Evolutionary conservation across 306 rosid genomes (phyloP).

Genomic region (Trifolium dubium): DNA sequence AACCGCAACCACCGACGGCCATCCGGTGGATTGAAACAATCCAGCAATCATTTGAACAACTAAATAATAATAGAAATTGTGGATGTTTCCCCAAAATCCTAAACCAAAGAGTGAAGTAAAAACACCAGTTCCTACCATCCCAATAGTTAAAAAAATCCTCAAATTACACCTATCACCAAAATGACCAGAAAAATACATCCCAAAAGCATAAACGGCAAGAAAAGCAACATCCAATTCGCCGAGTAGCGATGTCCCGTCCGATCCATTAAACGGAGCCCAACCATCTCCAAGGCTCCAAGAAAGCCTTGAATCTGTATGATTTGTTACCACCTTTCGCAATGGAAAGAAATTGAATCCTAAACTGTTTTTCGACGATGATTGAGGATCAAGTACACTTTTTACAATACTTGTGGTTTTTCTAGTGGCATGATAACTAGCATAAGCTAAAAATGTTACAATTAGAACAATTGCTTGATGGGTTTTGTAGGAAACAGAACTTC

Average conservation of each 20-base stretch:
- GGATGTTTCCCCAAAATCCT: constrained; percentile 87
- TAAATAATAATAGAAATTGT: constrained; percentile 72
- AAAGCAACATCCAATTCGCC: constrained; percentile 95
- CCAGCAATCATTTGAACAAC: constrained; percentile 85
- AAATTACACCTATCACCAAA: constrained; percentile 80
- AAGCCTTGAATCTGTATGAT: constrained; percentile 31
- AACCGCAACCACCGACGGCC: constrained; percentile 98
- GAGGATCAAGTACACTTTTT: constrained; percentile 92
- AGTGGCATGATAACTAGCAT: constrained; percentile 90
- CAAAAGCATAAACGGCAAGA: constrained; percentile 82
- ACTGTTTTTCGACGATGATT: constrained; percentile 45
- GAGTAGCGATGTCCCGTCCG: constrained; percentile 83
- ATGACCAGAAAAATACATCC: constrained; percentile 98
- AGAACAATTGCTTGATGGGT: constrained; percentile 84
- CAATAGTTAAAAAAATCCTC: constrained; percentile 80
- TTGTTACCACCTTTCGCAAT: constrained; percentile 28
- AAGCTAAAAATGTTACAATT: constrained; percentile 82
- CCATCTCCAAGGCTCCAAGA: constrained; percentile 64
- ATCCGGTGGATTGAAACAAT: constrained; percentile 93
- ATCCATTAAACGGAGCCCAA: constrained; percentile 87
- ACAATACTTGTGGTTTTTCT: constrained; percentile 93
- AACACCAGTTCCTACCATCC: constrained; percentile 93
- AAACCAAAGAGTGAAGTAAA: constrained; percentile 85
- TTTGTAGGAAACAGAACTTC: constrained; percentile 74
- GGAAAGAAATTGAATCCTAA: constrained; percentile 46